Base-by-base conservation (phyloP, 768 basidiomycete species). In the Kwoniella newhampshirensis region DNA sequence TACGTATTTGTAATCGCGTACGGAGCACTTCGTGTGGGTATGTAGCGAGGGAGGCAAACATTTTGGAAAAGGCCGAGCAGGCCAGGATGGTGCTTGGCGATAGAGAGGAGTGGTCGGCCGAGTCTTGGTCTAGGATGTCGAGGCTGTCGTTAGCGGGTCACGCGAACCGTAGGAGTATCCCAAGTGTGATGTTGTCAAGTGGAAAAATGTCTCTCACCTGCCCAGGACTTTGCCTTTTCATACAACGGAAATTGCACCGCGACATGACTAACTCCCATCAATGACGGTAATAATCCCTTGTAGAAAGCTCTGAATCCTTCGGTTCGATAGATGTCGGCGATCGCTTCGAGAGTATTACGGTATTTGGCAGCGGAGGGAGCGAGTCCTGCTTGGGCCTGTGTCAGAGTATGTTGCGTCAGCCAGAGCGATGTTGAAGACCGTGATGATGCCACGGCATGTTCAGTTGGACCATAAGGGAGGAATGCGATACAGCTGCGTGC, bases 21-120 rank as follows among this genome's bases (percentile, higher is more conserved):
- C 96, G 88, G 32, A 99, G 82, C 41, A 99, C 96, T 77, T 99
- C 96, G 78, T 99, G 96, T 1, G 96, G 96, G 75, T 99, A 99
- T 30, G 96, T 98, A 35, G 87, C 88, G 18, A 97, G 79, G 17
- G 91, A 92, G 7, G 96, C 96, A 1, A 89, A 86, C 89, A 97
- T 96, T 76, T 99, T 99, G 20, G 92, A 87, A 25, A 85, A 78
- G n/a, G 89, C 90, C 17, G 91, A 93, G 79, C 92, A 98, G 18
- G 86, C 76, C 15, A 99, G 85, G 63, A 98, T 93, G 20, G 84
- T 73, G 15, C 70, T 63, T 12, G 84, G 82, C 1, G 84, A 77
- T 11, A 92, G 76, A 1, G 76, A 71, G 2, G 75, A 70, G 35
- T 75, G 69, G 55, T 77, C 71, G 9, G 48, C 63, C 7, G 67